Base-by-base conservation (phyloP, 345 rosid species). In the Arabis alpina region DNA sequence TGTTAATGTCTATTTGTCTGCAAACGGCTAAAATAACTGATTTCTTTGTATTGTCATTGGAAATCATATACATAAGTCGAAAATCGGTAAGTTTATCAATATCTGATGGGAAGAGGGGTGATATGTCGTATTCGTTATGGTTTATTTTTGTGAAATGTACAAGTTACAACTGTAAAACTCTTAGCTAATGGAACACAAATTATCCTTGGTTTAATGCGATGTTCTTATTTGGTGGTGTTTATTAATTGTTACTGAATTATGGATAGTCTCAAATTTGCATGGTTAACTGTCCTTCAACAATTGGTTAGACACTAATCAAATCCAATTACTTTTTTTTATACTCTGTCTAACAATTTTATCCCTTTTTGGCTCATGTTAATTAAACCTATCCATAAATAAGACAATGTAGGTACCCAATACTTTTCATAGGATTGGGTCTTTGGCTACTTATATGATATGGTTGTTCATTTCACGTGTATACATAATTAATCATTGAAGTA, bases 221-320 rank as follows among this genome's bases (percentile, higher is more conserved):
- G 67, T 50, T 68, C 55, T 56, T 47, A 12, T 54, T 54, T 43
- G 6, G 32, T 19, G 32, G 25, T 11, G 45, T 23, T n/a, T 41
- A 19, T 19, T 19, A 19, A 19, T 19, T 19, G 23, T 24, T 54
- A 9, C 48, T 62, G 30, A 44, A 34, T 19, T 63, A 55, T 64
- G 36, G 9, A 27, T 16, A 47, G 55, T 55, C 58, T 48, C 15
- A 55, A 19, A 47, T 64, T 55, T 64, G 51, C 34, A 62, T 37
- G 14, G 36, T 56, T 72, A 27, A 45, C 55, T 47, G 32, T 25
- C 43, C 3, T 37, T 25, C 47, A 64, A 42, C 32, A 6, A 5
- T 41, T 62, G 6, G 56, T 72, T 5, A 34, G 6, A 63, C 12
- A 36, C 7, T 40, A 61, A 39, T 61, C 51, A 28, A 71, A 60